phyloP scores from a whole-genome alignment of 2,329 filamentous ascomycete genomes.

The Helminthosporium solani region DNA sequence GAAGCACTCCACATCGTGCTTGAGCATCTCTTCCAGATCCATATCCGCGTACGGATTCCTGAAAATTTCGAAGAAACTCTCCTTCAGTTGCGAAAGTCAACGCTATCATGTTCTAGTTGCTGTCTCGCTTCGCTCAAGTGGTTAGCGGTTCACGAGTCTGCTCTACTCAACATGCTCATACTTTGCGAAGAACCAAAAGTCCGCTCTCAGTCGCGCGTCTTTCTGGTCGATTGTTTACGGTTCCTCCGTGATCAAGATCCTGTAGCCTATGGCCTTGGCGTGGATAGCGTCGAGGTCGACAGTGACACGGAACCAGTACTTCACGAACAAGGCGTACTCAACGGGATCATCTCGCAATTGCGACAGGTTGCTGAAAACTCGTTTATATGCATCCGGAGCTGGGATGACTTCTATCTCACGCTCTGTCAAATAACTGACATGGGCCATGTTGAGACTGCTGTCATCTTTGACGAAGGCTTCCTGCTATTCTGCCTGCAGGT shows the following conservation, averaged over 20 bases:
- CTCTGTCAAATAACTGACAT: slow-evolving; percentile 31
- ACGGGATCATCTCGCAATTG: slow-evolving; percentile 20
- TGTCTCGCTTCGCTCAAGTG: slow-evolving; percentile 63
- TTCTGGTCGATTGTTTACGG: slow-evolving; percentile 35
- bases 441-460: slow-evolving; percentile 30
- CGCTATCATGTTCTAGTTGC: slow-evolving; percentile 55
- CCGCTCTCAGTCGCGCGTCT: slow-evolving; percentile 27
- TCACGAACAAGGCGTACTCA: slow-evolving; percentile 19
- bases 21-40: slow-evolving; percentile 72
- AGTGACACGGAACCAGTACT: slow-evolving; percentile 20
- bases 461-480: slow-evolving; percentile 28
- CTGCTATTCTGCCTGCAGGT: slow-evolving; percentile 31
- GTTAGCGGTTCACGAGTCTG: slow-evolving; percentile 56
- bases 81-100: slow-evolving; percentile 53
- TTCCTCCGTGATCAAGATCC: slow-evolving; percentile 37
- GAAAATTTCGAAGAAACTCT: slow-evolving; percentile 62
- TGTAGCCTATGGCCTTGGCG: slow-evolving; percentile 26
- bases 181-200: slow-evolving; percentile 31
- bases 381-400: slow-evolving; percentile 25
- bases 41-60: slow-evolving; percentile 68
- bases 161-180: slow-evolving; percentile 63
- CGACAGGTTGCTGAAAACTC: slow-evolving; percentile 25
- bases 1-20: slow-evolving; percentile 58
- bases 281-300: slow-evolving; percentile 32
- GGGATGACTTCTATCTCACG: slow-evolving; percentile 40